phyloP scores from a whole-genome alignment of 768 basidiomycete genomes.

The Austroboletus eburneus region DNA sequence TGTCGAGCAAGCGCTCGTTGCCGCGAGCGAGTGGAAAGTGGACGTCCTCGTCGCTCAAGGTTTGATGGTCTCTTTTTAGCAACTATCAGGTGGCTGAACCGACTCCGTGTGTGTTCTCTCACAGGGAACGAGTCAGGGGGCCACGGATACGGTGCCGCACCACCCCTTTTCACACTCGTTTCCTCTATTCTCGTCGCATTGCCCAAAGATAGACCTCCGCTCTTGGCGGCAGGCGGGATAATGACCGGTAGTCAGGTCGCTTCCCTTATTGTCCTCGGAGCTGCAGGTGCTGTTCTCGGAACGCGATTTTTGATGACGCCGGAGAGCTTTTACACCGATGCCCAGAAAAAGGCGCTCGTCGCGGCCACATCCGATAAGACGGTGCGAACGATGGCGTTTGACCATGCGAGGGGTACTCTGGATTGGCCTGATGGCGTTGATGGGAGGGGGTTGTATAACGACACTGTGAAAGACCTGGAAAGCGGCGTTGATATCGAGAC shows the following conservation, averaged over 20 bases:
- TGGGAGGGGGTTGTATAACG: conserved; percentile 46
- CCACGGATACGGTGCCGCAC: conserved; percentile 56
- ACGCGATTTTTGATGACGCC: conserved; percentile 71
- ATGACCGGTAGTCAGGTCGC: conserved; percentile 62
- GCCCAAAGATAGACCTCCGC: conserved; percentile 40
- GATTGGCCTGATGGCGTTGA: conserved; percentile 62
- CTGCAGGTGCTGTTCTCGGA: conserved; percentile 63
- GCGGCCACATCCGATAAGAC: conserved; percentile 43
- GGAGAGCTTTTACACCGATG: conserved; percentile 55
- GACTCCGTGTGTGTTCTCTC: conserved; percentile 4
- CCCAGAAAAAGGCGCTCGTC: conserved; percentile 51
- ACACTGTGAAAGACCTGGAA: conserved; percentile 55
- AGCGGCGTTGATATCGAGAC: conserved; percentile 41
- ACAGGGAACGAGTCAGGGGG: conserved; percentile 79
- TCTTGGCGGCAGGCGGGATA: conserved; percentile 77
- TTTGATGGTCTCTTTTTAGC: conserved; percentile 23
- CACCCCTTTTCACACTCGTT: conserved; percentile 58
- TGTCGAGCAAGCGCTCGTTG: conserved; percentile 53
- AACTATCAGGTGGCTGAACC: not conserved
- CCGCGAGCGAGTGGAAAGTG: conserved; percentile 61
- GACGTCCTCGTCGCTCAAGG: conserved; percentile 82
- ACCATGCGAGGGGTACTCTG: conserved; percentile 49
- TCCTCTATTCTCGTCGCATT: conserved; percentile 48
- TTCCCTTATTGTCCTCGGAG: conserved; percentile 61
- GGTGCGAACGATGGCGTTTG: conserved; percentile 61